Percentiles rank a stretch among this genome's conserved stretches.
Conservation (phyloP, 1,284 basidiomycete species). For the Papiliotrema fonsecae region DNA sequence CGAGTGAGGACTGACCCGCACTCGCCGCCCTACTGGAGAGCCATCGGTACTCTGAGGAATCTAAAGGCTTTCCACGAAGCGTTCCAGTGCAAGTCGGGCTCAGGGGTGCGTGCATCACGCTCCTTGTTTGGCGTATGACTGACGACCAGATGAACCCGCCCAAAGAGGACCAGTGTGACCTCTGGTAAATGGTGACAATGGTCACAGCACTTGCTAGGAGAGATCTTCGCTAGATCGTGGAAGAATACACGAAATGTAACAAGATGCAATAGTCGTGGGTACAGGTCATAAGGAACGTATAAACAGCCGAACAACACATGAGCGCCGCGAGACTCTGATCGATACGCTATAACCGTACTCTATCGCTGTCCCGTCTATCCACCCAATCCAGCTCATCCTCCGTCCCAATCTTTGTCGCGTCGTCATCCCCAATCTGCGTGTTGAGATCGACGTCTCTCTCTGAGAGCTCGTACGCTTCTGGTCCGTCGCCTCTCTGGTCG, state of each 20-base stretch:
- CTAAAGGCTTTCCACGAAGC: slow-evolving; percentile 45
- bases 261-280: too few species aligned
- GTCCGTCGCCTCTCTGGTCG: slow-evolving; percentile 22
- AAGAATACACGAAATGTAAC: neutral
- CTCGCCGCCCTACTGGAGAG: slow-evolving; percentile 70
- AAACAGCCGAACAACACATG: too few species aligned
- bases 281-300: too few species aligned
- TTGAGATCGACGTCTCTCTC: slow-evolving; percentile 19
- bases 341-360: slow-evolving; percentile 1
- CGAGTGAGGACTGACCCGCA: slow-evolving; percentile 83
- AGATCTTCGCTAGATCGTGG: neutral
- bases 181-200: slow-evolving; percentile 32
- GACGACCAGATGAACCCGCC: slow-evolving; percentile 32
- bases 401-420: slow-evolving; percentile 31
- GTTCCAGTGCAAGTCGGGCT: slow-evolving; percentile 44
- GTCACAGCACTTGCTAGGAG: neutral
- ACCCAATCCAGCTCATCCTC: slow-evolving; percentile 35
- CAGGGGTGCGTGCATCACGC: slow-evolving; percentile 25
- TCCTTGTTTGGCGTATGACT: neutral
- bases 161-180: slow-evolving; percentile 37
- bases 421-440: slow-evolving; percentile 21
- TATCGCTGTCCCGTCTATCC: neutral
- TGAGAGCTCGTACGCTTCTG: slow-evolving; percentile 41
- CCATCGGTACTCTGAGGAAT: slow-evolving; percentile 68
- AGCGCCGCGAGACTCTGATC: too few species aligned